Percentiles rank a stretch among this genome's conserved stretches.
phyloP scores from a whole-genome alignment of 2,329 filamentous ascomycete species.

The Fusarium piperis region DNA sequence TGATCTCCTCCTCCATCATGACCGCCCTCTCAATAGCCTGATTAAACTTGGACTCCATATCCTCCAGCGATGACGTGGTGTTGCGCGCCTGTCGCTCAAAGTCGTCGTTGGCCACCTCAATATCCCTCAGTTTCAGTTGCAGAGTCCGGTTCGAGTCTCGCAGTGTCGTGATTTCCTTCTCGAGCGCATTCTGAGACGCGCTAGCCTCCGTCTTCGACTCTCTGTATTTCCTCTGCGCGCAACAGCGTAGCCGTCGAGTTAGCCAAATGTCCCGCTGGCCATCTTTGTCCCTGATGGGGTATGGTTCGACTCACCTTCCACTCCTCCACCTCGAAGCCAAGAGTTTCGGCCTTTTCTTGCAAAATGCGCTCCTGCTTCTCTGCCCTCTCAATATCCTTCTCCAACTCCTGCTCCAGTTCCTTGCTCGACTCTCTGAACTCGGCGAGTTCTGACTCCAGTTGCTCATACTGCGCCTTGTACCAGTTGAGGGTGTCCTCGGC shows the following conservation, averaged over 20 bases:
- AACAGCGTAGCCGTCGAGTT: slow-evolving; percentile 20
- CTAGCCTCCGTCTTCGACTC: slow-evolving; percentile 91
- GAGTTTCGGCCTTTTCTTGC: slow-evolving; percentile 85
- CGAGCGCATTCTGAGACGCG: slow-evolving; percentile 82
- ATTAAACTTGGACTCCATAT: slow-evolving; percentile 97
- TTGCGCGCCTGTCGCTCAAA: slow-evolving; percentile 96
- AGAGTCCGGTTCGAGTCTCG: slow-evolving; percentile 85
- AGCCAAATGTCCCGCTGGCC: slow-evolving; percentile 5
- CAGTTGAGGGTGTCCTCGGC: slow-evolving; percentile 84
- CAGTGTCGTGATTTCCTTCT: slow-evolving; percentile 95
- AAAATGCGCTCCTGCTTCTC: slow-evolving; percentile 91
- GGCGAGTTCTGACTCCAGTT: slow-evolving; percentile 87
- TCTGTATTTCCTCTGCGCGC: slow-evolving; percentile 85
- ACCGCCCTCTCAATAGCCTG: slow-evolving; percentile 91
- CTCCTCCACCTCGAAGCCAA: slow-evolving; percentile 92
- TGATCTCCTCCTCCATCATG: slow-evolving; percentile 95
- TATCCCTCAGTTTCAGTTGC: slow-evolving; percentile 87
- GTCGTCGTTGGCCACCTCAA: slow-evolving; percentile 98
- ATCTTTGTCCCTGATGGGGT: neutral
- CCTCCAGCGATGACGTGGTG: slow-evolving; percentile 94
- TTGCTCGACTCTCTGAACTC: slow-evolving; percentile 95
- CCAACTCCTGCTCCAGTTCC: slow-evolving; percentile 92
- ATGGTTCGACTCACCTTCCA: slow-evolving; percentile 80
- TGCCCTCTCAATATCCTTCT: slow-evolving; percentile 94
- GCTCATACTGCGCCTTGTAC: slow-evolving; percentile 97